phyloP scores from a whole-genome alignment of 805 yeast genomes.

The Zygoascus bituminiphila region DNA sequence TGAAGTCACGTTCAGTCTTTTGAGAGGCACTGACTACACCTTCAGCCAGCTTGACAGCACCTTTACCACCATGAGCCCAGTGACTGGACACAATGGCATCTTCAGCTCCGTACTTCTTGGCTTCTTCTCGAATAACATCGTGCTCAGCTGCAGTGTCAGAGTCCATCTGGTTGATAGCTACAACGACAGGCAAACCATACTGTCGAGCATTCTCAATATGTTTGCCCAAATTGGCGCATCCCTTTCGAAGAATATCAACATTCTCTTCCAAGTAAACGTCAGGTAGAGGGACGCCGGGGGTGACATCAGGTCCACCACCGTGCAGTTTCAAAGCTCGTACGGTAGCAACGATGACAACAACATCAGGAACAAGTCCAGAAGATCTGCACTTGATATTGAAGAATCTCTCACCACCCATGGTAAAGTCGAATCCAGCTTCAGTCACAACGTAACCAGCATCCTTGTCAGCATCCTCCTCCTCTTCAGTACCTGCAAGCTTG shows the following conservation, averaged over 20 bases:
- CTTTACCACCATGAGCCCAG: constrained; percentile 93
- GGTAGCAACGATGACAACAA: constrained; percentile 90
- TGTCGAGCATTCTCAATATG: constrained; percentile 79
- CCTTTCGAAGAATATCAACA: constrained; percentile 64
- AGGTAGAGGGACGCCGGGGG: constrained; percentile 86
- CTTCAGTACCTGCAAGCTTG: constrained; percentile 69
- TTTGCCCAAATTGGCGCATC: constrained; percentile 82
- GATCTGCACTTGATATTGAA: constrained; percentile 92
- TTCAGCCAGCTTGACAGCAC: constrained; percentile 76
- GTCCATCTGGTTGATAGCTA: constrained; percentile 83
- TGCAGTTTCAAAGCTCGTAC: constrained; percentile 94
- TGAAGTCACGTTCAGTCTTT: constrained; percentile 36
- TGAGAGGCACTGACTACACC: constrained; percentile 62
- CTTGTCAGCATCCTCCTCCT: constrained; percentile 31
- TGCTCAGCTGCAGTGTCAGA: constrained; percentile 78
- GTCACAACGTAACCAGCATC: constrained; percentile 79
- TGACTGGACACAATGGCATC: constrained; percentile 88
- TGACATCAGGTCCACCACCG: constrained; percentile 96
- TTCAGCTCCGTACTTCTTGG: constrained; percentile 84
- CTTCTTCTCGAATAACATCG: constrained; percentile 67
- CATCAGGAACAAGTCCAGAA: constrained; percentile 80
- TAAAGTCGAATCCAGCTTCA: constrained; percentile 97
- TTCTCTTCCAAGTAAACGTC: constrained; percentile 73
- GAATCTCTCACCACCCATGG: constrained; percentile 99
- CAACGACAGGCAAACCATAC: constrained; percentile 88